phyloP scores from a whole-genome alignment of 148 eudicot genomes.

The Limonium bicolor region DNA sequence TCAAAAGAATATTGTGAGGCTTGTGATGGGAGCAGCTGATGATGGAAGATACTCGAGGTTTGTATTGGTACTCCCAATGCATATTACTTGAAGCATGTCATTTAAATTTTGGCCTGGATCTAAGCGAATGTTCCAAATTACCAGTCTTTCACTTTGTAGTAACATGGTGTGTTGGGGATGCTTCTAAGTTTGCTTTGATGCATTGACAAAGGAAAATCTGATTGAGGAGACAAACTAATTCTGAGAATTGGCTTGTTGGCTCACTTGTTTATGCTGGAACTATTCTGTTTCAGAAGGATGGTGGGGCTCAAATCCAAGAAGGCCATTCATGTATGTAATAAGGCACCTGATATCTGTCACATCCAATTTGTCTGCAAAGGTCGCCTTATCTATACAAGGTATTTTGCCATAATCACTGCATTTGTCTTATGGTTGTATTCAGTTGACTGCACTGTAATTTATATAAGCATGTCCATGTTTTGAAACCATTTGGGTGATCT shows the following conservation, averaged over 20 bases:
- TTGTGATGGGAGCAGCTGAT: constrained; percentile 88
- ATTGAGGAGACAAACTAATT: neutral
- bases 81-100: too few species aligned
- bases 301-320: constrained; percentile 57
- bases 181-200: neutral
- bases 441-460: neutral
- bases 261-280: neutral
- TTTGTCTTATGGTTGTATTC: neutral
- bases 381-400: constrained; percentile 53
- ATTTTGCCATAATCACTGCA: constrained; percentile 1
- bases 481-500: neutral
- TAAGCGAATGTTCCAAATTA: too few species aligned
- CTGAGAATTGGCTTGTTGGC: neutral
- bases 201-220: neutral
- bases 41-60: constrained; percentile 49
- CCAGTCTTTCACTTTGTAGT: too few species aligned
- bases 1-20: constrained; percentile 40
- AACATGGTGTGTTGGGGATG: too few species aligned
- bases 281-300: constrained; percentile 44
- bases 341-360: constrained; percentile 64
- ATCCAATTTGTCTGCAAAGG: constrained; percentile 76
- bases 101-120: too few species aligned
- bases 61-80: neutral
- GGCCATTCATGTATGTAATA: constrained; percentile 47
- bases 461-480: neutral